These are phyloP conservation scores for Termitomyces sp. DNA, from an alignment of 768 basidiomycete species.

Conservation along the genomic window DNA sequence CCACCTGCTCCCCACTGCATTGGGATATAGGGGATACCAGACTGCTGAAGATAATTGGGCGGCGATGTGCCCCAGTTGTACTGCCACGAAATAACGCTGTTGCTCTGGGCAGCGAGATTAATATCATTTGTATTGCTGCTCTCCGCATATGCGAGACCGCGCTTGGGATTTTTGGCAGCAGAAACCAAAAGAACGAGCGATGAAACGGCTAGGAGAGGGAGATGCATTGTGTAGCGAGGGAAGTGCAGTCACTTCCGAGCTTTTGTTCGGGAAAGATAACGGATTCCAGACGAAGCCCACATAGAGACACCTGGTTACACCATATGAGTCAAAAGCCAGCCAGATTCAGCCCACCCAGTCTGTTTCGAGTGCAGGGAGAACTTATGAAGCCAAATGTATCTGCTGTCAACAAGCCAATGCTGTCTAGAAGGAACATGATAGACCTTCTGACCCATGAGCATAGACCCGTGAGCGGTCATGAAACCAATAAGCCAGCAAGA, in stretches of 20 bases:
- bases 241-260: not conserved
- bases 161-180: constrained; percentile 29
- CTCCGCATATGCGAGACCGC: constrained; percentile 28
- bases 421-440: not conserved
- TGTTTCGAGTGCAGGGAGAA: not conserved
- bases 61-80: constrained; percentile 37
- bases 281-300: not conserved
- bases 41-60: constrained; percentile 22
- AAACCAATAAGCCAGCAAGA: not conserved
- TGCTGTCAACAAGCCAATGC: constrained; percentile 5
- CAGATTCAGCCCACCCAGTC: not conserved
- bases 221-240: constrained; percentile 4
- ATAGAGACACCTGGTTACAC: not conserved
- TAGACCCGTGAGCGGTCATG: constrained; percentile 5
- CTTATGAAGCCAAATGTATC: constrained; percentile 1
- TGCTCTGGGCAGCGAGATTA: constrained; percentile 19
- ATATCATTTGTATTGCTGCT: constrained; percentile 21
- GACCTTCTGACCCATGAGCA: not conserved
- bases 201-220: not conserved
- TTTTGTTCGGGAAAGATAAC: constrained; percentile 2
- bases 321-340: not conserved
- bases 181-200: not conserved
- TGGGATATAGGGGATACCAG: constrained; percentile 27
- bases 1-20: constrained; percentile 32
- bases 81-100: constrained; percentile 29